Base-by-base conservation (phyloP, 2,329 filamentous ascomycete genomes). In the Exophiala viscosa region DNA sequence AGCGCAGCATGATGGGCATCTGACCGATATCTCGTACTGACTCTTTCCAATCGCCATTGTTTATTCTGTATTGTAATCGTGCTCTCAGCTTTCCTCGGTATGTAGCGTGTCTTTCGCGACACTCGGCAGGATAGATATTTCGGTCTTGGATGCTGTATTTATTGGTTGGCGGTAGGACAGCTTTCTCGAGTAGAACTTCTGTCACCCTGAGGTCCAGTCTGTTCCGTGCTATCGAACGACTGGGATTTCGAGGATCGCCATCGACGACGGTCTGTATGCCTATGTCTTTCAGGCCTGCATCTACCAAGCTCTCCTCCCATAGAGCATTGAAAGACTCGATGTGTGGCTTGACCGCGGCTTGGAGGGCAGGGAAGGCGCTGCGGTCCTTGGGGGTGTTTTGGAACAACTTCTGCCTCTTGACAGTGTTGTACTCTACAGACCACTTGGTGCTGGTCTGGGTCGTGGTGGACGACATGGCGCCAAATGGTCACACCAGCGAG, bases 271-370 rank as follows among this genome's bases (percentile, higher is more conserved):
- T 82, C 73, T 92, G 95, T 59, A 83, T 87, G 65, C 92, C 93
- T 72, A 99, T 97, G 67, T 99, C 93, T 66, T 82, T 83, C 55
- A 97, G 70, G 10, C 81, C 90, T 60, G 89, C 84, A 45, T 87
- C 82, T 48, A 99, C 69, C 47, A 86, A 76, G 48, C 88, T 89
- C 70, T 86, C 80, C 31, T 84, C 82, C 67, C 96, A 95, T 43
- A 97, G 79, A 47, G 85, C 85, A 76, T 99, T 96, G 82, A 96
- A 99, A 5, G 93, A 93, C 66, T 96, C 86, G 64, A 97, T 87
- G 71, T 99, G 93, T 45, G 93, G 93, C 60, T 88, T 80, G 54
- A 97, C 85, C n/a, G 92, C 88, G 56, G 82, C 81, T 64, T 91
- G 86, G 43, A 99, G 82, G 17, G 87, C 81, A 11, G 93, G 93